Base-by-base conservation (phyloP, 2,329 filamentous ascomycete genomes). In the Madurella fahalii region DNA sequence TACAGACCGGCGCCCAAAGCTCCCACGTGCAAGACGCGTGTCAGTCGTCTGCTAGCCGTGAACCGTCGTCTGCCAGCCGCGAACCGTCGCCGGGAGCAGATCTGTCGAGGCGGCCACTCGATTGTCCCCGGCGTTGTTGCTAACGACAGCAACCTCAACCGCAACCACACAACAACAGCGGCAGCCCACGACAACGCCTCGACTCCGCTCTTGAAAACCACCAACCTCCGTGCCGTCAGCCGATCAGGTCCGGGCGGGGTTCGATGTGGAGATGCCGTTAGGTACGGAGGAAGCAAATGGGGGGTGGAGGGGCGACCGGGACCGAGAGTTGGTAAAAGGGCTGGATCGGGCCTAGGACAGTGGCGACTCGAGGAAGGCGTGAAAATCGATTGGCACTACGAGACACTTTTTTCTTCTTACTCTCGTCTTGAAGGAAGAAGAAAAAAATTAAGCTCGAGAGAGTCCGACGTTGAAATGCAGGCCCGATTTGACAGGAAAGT, bases 11-110 rank as follows among this genome's bases (percentile, higher is more conserved):
- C 25, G 25, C 25, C 25, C 25, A 25, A 25, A 25, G 25, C 7
- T 25, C 7, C 25, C 25, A 7, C 13, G 34, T 15, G 48, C 58
- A 50, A 51, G 52, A 53, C 53, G 46, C 31, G 40, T 37, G 34
- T 37, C 34, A 37, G 13, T 37, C 34, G 13, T 7, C 34, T 37
- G 34, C 34, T 37, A 37, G 34, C 34, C 11, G 9, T 15, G 34
- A 15, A 37, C 13, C 34, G 13, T 37, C 34, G 13, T 7, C 34
- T 37, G 34, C 34, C 11, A 37, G 34, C 34, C 11, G 9, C 9
- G 34, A 15, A 37, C 13, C 34, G 16, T 49, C 40, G 40, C 16
- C 11, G 18, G 42, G 16, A 7, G n/a, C 16, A 15, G n/a, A 40
- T 37, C 34, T 37, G 34, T 37, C 34, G 11, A 37, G 11, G 34